A percentile compares a stretch with the other conserved stretches of the same genome.
Evolutionary conservation across 176 grass and related monocot species (phyloP).

Genomic region (Triticum turgidum): DNA sequence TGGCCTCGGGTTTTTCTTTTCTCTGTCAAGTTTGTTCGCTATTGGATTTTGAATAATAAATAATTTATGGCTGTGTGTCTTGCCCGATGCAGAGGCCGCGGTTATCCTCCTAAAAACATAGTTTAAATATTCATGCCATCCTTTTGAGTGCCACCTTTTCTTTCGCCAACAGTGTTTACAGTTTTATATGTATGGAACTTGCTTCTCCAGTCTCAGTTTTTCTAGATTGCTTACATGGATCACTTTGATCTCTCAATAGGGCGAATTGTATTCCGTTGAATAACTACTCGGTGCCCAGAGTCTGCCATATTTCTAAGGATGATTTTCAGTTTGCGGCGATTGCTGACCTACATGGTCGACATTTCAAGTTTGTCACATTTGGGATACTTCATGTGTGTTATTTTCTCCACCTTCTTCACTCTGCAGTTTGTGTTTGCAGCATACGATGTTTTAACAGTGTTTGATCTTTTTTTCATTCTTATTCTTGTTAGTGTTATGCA

Average conservation of each 20-base stretch:
- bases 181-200: background rate
- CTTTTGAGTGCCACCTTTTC: background rate
- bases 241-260: background rate
- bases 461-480: background rate
- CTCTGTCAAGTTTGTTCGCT: no score
- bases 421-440: background rate
- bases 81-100: no score
- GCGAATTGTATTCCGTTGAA: background rate
- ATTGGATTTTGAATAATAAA: no score
- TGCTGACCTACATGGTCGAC: background rate
- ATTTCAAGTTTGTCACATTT: conserved; percentile 5
- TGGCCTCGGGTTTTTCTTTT: no score
- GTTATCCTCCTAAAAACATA: background rate
- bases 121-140: background rate
- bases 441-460: background rate
- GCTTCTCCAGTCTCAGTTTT: background rate
- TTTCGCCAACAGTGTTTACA: background rate
- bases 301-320: conserved; percentile 8
- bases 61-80: background rate
- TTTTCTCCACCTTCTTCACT: background rate
- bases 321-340: background rate
- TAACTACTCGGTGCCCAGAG: background rate
- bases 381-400: background rate
- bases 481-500: background rate
- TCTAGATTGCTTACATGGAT: conserved; percentile 2